phyloP scores from a whole-genome alignment of 257 asterid genomes.

The Solanum neorickii region DNA sequence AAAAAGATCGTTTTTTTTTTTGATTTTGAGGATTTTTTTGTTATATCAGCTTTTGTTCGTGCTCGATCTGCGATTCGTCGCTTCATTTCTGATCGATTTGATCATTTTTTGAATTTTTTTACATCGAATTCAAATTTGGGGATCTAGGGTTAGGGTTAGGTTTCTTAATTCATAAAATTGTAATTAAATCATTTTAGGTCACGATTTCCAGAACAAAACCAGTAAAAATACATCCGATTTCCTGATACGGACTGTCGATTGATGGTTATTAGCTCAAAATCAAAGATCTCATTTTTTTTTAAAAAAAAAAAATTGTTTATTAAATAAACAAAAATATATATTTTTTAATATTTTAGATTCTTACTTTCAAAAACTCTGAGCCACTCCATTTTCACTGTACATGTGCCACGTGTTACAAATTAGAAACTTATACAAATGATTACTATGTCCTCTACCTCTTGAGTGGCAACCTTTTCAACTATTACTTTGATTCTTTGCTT shows the following conservation, averaged over 20 bases:
- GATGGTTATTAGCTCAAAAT: neutral
- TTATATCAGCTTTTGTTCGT: neutral
- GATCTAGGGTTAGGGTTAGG: constrained; percentile 1
- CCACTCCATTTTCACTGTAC: neutral
- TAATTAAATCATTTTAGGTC: neutral
- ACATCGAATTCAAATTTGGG: neutral
- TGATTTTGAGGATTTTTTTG: neutral
- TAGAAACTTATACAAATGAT: neutral
- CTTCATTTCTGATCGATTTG: neutral
- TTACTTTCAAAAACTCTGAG: neutral
- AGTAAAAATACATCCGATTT: neutral
- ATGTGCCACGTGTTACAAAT: neutral
- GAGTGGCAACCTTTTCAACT: neutral
- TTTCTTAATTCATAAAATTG: neutral
- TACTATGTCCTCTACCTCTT: neutral
- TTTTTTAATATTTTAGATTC: neutral
- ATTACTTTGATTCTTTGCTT: neutral
- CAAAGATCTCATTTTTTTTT: neutral
- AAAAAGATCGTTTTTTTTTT: neutral
- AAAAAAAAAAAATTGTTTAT: neutral
- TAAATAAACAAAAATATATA: neutral
- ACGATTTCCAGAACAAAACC: neutral
- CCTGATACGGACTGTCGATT: neutral
- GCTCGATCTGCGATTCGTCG: neutral
- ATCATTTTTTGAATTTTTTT: neutral